Conservation (phyloP, 1,284 basidiomycete species). For the Tilletiaria anomala region DNA sequence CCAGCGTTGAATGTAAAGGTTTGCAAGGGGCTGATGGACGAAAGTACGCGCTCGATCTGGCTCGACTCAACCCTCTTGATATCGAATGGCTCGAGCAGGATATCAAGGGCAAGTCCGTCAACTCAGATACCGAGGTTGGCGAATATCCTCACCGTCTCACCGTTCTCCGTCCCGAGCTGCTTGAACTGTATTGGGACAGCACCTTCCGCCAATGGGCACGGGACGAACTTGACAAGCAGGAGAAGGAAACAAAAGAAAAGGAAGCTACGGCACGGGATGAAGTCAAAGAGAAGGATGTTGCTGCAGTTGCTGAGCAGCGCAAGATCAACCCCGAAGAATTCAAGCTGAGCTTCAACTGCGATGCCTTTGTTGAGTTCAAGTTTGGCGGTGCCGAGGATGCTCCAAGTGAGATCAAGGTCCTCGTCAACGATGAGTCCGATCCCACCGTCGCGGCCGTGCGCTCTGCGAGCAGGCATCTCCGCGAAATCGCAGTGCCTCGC, state of each 20-base stretch:
- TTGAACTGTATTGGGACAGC: conserved; percentile 46
- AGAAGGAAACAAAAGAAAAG: conserved; percentile 20
- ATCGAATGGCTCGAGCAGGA: conserved; percentile 48
- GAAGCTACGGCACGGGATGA: conserved; percentile 8
- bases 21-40: conserved; percentile 48
- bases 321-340: conserved; percentile 35
- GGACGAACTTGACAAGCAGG: conserved; percentile 39
- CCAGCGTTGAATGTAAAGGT: conserved; percentile 48
- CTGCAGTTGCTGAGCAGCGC: conserved; percentile 9
- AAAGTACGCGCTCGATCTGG: conserved; percentile 47
- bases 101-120: conserved; percentile 21
- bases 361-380: conserved; percentile 45
- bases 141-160: conserved; percentile 47
- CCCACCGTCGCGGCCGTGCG: conserved; percentile 46
- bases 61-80: conserved; percentile 46
- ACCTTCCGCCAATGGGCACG: conserved; percentile 47
- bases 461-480: conserved; percentile 45
- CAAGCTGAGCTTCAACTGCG: conserved; percentile 48
- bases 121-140: conserved; percentile 19
- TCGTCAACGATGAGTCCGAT: conserved; percentile 43
- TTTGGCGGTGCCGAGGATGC: conserved; percentile 10
- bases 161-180: conserved; percentile 48
- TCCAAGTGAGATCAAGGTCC: conserved; percentile 15
- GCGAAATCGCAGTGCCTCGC: conserved; percentile 43
- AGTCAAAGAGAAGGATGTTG: conserved; percentile 14